phyloP scores from a whole-genome alignment of 495 filamentous ascomycete species.

The Xylaria flabelliformis region DNA sequence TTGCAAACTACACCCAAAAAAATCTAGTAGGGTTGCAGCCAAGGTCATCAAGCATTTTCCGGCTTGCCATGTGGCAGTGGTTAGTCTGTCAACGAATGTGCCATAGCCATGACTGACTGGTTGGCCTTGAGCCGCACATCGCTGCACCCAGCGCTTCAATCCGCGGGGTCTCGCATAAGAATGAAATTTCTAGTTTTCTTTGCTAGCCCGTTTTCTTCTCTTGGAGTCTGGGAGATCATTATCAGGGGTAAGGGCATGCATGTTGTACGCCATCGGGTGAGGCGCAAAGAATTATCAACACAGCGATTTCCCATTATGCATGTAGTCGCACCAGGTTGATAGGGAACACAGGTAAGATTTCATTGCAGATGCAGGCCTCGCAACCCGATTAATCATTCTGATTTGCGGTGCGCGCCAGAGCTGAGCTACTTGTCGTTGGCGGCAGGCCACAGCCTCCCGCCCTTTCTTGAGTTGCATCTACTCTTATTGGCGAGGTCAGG shows the following conservation, averaged over 20 bases:
- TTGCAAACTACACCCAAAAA: conserved; percentile 1
- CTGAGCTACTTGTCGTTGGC: conserved; percentile 21
- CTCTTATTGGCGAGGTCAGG: conserved; percentile 1
- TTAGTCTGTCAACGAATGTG: neutral
- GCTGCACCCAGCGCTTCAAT: conserved; percentile 10
- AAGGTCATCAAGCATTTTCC: conserved; percentile 17
- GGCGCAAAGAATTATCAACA: conserved; percentile 15
- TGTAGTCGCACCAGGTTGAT: neutral
- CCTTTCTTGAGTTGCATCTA: conserved; percentile 12
- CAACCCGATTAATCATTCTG: conserved; percentile 25
- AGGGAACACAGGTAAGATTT: conserved; percentile 28
- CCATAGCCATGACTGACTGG: conserved; percentile 15
- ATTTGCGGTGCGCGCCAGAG: conserved; percentile 22
- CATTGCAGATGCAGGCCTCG: conserved; percentile 25
- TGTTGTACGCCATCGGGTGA: conserved; percentile 24
- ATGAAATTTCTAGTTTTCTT: neutral
- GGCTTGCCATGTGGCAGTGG: conserved; percentile 19
- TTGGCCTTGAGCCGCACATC: conserved; percentile 17
- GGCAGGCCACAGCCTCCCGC: conserved; percentile 7
- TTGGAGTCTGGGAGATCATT: neutral
- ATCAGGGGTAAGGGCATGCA: conserved; percentile 14
- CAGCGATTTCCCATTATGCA: neutral
- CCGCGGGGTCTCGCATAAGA: conserved; percentile 8
- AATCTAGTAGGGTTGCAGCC: conserved; percentile 17
- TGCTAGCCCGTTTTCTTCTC: neutral